Evolutionary conservation across 257 asterid species (phyloP).

Genomic region (Solanum tacnaense): DNA sequence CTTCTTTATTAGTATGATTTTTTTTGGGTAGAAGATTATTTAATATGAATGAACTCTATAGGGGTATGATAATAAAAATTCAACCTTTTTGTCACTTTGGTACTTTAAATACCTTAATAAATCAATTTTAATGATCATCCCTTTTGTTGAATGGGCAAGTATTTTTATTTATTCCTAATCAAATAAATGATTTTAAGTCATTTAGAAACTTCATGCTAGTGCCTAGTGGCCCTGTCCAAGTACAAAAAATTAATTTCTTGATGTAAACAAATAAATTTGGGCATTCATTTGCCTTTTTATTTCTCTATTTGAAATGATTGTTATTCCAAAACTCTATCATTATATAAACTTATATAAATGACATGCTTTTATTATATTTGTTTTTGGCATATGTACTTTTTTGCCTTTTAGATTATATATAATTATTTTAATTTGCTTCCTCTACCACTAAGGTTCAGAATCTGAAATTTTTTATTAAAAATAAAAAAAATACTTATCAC

Average conservation of each 20-base stretch:
- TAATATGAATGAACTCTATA: not conserved
- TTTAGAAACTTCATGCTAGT: not conserved
- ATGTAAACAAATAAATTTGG: not conserved
- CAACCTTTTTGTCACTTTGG: not conserved
- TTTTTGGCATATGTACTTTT: not conserved
- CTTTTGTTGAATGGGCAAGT: not conserved
- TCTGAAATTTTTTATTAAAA: not conserved
- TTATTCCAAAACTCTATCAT: not conserved
- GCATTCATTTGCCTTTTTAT: not conserved
- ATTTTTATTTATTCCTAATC: not conserved
- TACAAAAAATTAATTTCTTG: not conserved
- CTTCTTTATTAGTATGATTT: not conserved
- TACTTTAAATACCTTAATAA: not conserved
- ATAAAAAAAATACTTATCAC: not conserved
- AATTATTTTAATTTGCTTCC: not conserved
- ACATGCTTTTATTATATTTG: not conserved
- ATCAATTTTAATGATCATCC: not conserved
- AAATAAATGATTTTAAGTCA: not conserved
- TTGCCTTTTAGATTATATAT: not conserved
- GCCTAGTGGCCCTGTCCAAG: not conserved
- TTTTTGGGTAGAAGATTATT: not conserved
- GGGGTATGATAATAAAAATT: not conserved
- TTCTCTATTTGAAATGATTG: not conserved
- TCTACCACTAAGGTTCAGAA: not conserved
- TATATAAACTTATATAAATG: not conserved